phyloP scores from a whole-genome alignment of 345 rosid genomes.

The Populus nigra region DNA sequence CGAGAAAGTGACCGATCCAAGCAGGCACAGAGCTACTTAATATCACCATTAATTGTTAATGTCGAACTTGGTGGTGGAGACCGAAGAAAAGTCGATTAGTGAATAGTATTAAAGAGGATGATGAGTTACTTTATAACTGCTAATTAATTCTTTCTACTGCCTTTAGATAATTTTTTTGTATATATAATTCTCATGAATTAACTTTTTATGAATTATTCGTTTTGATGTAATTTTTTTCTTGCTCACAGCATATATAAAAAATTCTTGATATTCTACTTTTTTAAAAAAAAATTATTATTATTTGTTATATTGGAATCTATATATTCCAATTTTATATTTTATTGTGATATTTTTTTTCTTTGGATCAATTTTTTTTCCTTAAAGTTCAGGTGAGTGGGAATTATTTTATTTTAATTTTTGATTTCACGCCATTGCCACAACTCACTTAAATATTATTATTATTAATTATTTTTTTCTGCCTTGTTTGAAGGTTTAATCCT shows the following conservation, averaged over 20 bases:
- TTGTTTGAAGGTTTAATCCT: too few relatives aligned
- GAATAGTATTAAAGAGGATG: not conserved
- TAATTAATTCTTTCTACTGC: not conserved
- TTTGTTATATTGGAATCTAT: too few relatives aligned
- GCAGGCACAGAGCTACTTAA: slow-evolving; percentile 27
- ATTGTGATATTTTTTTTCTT: too few relatives aligned
- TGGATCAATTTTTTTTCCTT: too few relatives aligned
- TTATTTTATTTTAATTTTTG: too few relatives aligned
- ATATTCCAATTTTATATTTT: too few relatives aligned
- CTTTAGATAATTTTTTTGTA: not conserved
- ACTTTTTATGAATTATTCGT: not conserved
- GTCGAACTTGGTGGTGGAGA: not conserved
- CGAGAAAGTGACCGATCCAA: slow-evolving; percentile 54
- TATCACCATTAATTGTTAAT: slow-evolving; percentile 32
- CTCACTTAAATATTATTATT: too few relatives aligned
- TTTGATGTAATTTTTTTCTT: not conserved
- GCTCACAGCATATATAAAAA: not conserved
- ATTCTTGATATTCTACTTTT: not conserved
- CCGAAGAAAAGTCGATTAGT: not conserved
- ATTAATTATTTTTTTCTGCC: too few relatives aligned
- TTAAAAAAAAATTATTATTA: too few relatives aligned
- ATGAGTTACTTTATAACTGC: not conserved
- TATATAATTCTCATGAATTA: not conserved
- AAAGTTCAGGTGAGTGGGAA: too few relatives aligned
- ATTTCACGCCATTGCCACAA: too few relatives aligned